These are phyloP conservation scores for California macrophylla DNA, from an alignment of 441 rosid species.

Conservation along the genomic window DNA sequence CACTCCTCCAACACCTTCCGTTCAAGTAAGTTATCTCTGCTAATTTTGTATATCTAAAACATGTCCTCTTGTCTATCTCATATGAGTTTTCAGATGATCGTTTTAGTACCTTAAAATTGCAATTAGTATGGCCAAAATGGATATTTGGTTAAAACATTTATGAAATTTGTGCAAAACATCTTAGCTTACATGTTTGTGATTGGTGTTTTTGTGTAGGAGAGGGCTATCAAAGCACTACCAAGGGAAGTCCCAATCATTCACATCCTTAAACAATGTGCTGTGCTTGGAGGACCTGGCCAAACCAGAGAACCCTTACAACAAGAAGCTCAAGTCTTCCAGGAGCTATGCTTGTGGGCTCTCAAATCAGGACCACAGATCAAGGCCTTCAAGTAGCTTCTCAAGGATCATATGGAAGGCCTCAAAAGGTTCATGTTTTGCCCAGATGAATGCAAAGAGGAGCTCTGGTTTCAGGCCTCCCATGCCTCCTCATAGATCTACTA, in stretches of 20 bases:
- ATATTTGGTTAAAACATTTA: too few species aligned
- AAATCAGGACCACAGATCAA: background rate
- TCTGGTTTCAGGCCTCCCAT: background rate
- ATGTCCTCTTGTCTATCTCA: too few species aligned
- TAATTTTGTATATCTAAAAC: background rate
- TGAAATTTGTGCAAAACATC: too few species aligned
- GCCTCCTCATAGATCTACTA: conserved; percentile 1
- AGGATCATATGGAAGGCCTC: background rate
- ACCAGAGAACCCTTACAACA: conserved; percentile 1
- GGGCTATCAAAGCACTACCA: conserved; percentile 2
- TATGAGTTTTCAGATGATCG: too few species aligned
- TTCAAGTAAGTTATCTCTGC: background rate
- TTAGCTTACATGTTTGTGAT: background rate
- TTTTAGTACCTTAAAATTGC: too few species aligned
- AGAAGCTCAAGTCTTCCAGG: conserved; percentile 1
- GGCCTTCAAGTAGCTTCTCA: background rate
- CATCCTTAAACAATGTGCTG: background rate
- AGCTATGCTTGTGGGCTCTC: background rate
- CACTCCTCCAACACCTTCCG: background rate
- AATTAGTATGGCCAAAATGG: too few species aligned
- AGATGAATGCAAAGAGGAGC: background rate
- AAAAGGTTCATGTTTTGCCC: background rate
- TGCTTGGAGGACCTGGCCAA: background rate
- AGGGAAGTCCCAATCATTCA: background rate
- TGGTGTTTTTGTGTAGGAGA: background rate